Base-by-base conservation (phyloP, 495 filamentous ascomycete genomes). In the Tuber microsphaerosporum region DNA sequence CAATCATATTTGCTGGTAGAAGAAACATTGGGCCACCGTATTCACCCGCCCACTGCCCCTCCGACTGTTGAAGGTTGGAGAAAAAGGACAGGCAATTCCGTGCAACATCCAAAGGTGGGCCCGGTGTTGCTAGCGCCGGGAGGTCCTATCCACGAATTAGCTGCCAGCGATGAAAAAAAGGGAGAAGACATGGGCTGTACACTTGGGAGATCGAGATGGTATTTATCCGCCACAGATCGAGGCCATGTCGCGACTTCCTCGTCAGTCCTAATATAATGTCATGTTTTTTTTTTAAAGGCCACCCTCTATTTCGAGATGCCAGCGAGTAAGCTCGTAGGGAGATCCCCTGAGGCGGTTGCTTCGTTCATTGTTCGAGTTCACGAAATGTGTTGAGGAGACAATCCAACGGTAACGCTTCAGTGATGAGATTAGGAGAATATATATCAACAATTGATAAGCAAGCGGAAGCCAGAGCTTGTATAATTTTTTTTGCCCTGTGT, bases 11-110 rank as follows among this genome's bases (percentile, higher is more conserved):
- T 37, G 93, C 93, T 4, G 94, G 93, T 12, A 97, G 85, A 71
- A 99, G 89, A 83, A 99, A 97, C 88, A 89, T 88, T 17, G 89
- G 89, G 42, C 81, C 95, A 76, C 95, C 95, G 85, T 98, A 99
- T 83, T 98, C 95, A 85, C 94, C 97, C 7, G 87, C 95, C 95
- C 95, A 99, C 82, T 97, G 92, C 6, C 95, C 95, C 12, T 92
- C 90, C 68, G 91, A 89, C 0, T 97, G 88, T 81, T 99, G 95
- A 56, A 98, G 87, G 69, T 93, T 88, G 48, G 93, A 92, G 86
- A 95, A 97, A 87, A 97, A 99, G 3, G 89, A 87, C 72, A 99
- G 86, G 71, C 91, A 93, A 85, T 98, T 98, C 76, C 89, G 87
- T 39, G 91, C 92, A 14, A 91, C 86, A 79, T 93, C 88, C 70